phyloP scores from a whole-genome alignment of 768 basidiomycete genomes.

The Termitomyces sp. region DNA sequence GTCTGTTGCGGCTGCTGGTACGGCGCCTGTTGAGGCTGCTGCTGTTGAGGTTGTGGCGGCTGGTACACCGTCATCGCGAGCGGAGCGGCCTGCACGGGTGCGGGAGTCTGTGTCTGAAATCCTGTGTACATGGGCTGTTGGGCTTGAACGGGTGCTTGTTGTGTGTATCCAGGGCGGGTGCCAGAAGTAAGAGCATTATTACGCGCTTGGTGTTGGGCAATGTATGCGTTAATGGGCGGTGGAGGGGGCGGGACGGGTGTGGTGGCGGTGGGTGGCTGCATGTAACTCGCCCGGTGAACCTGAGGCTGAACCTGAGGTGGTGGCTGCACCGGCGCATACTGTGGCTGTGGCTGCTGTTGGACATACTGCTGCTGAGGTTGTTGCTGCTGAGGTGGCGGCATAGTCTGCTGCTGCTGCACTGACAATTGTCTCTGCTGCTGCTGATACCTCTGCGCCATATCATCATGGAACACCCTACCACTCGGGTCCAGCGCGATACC shows the following conservation, averaged over 20 bases:
- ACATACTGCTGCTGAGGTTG: conserved; percentile 18
- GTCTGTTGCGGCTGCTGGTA: conserved; percentile 8
- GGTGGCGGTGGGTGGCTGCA: conserved; percentile 12
- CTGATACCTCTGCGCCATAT: conserved; percentile 60
- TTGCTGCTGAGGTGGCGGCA: conserved; percentile 19
- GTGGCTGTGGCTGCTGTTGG: conserved; percentile 17
- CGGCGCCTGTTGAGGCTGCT: conserved; percentile 16
- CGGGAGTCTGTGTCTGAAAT: conserved; percentile 1
- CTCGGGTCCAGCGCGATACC: conserved; percentile 79
- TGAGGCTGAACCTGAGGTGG: conserved; percentile 20
- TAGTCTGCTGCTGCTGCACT: conserved; percentile 16
- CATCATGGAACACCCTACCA: conserved; percentile 78
- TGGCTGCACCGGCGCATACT: conserved; percentile 15
- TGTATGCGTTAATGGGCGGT: conserved; percentile 21
- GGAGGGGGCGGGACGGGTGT: conserved; percentile 25
- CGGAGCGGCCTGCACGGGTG: conserved; percentile 1
- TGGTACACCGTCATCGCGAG: conserved; percentile 15
- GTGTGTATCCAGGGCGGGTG: conserved; percentile 26
- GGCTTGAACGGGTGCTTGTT: conserved; percentile 15
- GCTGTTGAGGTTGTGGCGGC: conserved; percentile 19
- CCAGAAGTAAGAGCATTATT: not conserved
- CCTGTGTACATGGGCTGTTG: conserved; percentile 20
- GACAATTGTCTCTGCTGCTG: conserved; percentile 22
- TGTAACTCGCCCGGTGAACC: conserved; percentile 26
- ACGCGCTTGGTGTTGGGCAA: conserved; percentile 27